These are phyloP conservation scores for Uronychia setigera DNA, from an alignment of 73 alveolate genomes.

Conservation along the genomic window DNA sequence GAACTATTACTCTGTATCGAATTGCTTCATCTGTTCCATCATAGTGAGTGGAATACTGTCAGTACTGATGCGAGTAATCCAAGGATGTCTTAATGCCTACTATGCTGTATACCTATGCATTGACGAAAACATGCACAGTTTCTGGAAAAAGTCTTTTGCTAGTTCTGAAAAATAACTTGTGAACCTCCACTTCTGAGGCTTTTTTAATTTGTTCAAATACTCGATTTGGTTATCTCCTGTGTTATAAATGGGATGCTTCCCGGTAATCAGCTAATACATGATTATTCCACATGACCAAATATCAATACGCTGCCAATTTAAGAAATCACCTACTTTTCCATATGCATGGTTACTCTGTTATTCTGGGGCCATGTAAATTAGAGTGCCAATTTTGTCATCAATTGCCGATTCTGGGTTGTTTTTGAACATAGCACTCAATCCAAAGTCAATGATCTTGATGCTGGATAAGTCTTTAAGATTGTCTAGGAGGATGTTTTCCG, in stretches of 20 bases:
- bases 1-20: neutral
- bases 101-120: conserved; percentile 71
- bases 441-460: conserved; percentile 51
- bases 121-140: neutral
- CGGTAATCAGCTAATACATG: conserved; percentile 74
- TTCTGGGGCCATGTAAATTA: conserved; percentile 66
- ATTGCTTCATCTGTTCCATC: conserved; percentile 26
- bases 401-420: conserved; percentile 42
- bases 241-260: conserved; percentile 89
- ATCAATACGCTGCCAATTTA: conserved; percentile 67
- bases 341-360: conserved; percentile 11
- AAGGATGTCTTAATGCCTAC: conserved; percentile 78
- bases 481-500: conserved; percentile 90
- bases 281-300: conserved; percentile 96
- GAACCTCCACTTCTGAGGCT: neutral
- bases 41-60: conserved; percentile 47
- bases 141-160: neutral
- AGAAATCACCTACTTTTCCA: neutral
- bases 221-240: conserved; percentile 17
- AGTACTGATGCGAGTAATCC: conserved; percentile 69
- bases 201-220: neutral
- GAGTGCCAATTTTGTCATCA: conserved; percentile 61
- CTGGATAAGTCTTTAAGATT: conserved; percentile 4
- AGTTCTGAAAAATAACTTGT: neutral
- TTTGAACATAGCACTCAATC: conserved; percentile 58